Evolutionary conservation across 768 basidiomycete species (phyloP).

Genomic region (Phaeotremella skinneri): DNA sequence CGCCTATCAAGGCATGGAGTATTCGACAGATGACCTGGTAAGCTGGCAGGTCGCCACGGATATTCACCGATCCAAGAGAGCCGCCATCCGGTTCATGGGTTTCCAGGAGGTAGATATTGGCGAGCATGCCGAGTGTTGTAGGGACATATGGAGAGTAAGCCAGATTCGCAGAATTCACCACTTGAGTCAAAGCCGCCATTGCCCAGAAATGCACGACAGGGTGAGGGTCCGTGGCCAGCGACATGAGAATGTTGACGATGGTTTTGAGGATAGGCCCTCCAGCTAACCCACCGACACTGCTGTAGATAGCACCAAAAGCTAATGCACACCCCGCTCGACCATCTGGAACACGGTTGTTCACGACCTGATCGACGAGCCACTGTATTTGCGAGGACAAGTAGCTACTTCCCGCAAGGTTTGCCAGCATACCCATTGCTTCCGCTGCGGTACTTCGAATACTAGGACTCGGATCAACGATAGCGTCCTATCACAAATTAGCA

Average conservation of each 20-base stretch:
- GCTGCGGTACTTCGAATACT: slow-evolving; percentile 74
- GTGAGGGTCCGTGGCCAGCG: slow-evolving; percentile 91
- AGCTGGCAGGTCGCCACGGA: slow-evolving; percentile 84
- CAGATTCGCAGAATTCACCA: slow-evolving; percentile 86
- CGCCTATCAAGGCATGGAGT: slow-evolving; percentile 86
- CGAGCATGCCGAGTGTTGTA: slow-evolving; percentile 81
- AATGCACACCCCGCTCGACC: slow-evolving; percentile 89
- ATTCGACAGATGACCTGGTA: slow-evolving; percentile 89
- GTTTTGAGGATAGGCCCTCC: slow-evolving; percentile 93
- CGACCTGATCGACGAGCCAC: slow-evolving; percentile 85
- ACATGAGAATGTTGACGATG: slow-evolving; percentile 90
- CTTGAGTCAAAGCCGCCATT: slow-evolving; percentile 74
- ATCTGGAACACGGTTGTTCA: slow-evolving; percentile 88
- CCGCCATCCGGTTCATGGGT: slow-evolving; percentile 93
- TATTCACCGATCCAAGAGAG: slow-evolving; percentile 72
- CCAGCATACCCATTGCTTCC: slow-evolving; percentile 82
- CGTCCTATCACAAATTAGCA: slow-evolving; percentile 58
- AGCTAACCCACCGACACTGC: slow-evolving; percentile 86
- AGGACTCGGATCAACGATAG: slow-evolving; percentile 74
- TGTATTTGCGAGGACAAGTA: slow-evolving; percentile 87
- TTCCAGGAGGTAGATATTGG: slow-evolving; percentile 83
- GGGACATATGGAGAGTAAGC: slow-evolving; percentile 86
- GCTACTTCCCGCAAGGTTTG: slow-evolving; percentile 73
- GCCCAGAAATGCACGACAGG: slow-evolving; percentile 95
- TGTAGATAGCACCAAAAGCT: slow-evolving; percentile 88